These are phyloP conservation scores for Conticribra guillardii DNA, from an alignment of 108 stramenopile genomes.

Conservation along the genomic window DNA sequence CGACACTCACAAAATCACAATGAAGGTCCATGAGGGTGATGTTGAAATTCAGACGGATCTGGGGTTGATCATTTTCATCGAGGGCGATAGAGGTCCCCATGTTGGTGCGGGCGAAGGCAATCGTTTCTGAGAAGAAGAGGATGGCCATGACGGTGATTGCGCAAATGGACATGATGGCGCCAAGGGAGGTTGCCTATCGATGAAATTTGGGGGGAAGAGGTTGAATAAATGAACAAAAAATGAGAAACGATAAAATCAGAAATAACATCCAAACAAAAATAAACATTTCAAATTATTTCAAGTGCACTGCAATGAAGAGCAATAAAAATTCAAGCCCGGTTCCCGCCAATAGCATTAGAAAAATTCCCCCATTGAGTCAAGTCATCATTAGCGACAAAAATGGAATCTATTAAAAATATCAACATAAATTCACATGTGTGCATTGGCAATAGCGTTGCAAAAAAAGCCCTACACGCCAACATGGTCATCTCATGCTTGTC, in stretches of 20 bases:
- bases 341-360: no score
- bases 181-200: slow-evolving; percentile 80
- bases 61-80: slow-evolving; percentile 89
- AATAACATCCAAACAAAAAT: not conserved
- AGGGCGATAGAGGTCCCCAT: slow-evolving; percentile 84
- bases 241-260: not conserved
- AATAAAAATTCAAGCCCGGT: no score
- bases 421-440: no score
- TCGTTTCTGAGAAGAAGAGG: slow-evolving; percentile 93
- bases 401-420: no score
- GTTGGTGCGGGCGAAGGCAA: slow-evolving; percentile 83
- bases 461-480: no score
- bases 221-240: not conserved
- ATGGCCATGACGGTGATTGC: slow-evolving; percentile 87
- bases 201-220: not conserved
- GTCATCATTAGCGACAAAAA: no score
- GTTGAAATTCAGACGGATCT: slow-evolving; percentile 92
- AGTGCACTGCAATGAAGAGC: no score
- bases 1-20: slow-evolving; percentile 92
- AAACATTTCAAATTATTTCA: no score
- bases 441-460: no score
- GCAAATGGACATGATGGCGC: slow-evolving; percentile 83
- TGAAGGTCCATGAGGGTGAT: slow-evolving; percentile 90
- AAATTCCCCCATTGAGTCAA: no score
- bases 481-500: no score